These are phyloP conservation scores for Backusella liffmaniae DNA, from an alignment of 192 early-diverging fungal species.

Conservation along the genomic window DNA sequence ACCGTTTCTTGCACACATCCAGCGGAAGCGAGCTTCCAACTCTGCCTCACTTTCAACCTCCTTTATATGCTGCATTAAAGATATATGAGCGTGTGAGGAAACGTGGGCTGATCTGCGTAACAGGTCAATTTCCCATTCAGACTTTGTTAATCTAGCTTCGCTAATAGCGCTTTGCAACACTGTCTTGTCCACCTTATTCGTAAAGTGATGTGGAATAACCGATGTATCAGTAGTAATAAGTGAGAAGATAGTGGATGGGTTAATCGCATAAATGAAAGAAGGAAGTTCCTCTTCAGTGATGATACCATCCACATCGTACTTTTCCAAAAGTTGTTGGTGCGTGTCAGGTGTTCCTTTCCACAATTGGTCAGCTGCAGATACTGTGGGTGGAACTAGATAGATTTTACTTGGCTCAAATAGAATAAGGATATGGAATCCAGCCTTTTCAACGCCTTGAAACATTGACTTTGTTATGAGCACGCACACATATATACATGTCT, in stretches of 20 bases:
- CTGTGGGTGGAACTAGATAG: slow-evolving; percentile 69
- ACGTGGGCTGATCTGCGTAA: slow-evolving; percentile 76
- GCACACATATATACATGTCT: too few species aligned
- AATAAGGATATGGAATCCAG: slow-evolving; percentile 73
- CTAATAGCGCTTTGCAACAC: slow-evolving; percentile 55
- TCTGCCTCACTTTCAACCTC: slow-evolving; percentile 68
- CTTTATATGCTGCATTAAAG: slow-evolving; percentile 67
- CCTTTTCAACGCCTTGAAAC: slow-evolving; percentile 58
- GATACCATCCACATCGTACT: slow-evolving; percentile 71
- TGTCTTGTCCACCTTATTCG: slow-evolving; percentile 20
- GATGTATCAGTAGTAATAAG: slow-evolving; percentile 49
- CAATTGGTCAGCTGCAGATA: slow-evolving; percentile 66
- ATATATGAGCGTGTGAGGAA: slow-evolving; percentile 74
- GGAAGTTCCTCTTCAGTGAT: slow-evolving; percentile 58
- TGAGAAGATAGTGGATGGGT: slow-evolving; percentile 50
- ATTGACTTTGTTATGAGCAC: slow-evolving; percentile 14
- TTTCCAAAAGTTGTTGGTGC: slow-evolving; percentile 48
- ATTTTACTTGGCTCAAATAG: slow-evolving; percentile 61
- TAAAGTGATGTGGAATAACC: slow-evolving; percentile 7
- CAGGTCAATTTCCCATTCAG: slow-evolving; percentile 67
- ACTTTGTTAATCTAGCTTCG: slow-evolving; percentile 82
- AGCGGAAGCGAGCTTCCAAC: slow-evolving; percentile 78
- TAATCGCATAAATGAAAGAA: slow-evolving; percentile 43
- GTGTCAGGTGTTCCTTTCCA: slow-evolving; percentile 80
- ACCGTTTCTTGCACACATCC: slow-evolving; percentile 65